Base-by-base conservation (phyloP, 768 basidiomycete genomes). In the Lactifluus piperatus region DNA sequence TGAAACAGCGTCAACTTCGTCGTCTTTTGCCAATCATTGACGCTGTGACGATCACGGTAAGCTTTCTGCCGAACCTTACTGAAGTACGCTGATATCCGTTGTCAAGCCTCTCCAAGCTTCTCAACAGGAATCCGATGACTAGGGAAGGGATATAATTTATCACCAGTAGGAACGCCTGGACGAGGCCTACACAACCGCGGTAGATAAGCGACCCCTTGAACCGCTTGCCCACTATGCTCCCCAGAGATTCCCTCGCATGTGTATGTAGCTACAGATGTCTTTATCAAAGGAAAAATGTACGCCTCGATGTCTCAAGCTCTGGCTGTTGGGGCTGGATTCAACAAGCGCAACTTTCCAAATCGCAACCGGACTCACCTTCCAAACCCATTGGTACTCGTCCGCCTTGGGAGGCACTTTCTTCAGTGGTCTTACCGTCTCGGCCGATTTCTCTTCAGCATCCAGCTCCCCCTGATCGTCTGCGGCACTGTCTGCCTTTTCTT, bases 291-390 rank as follows among this genome's bases (percentile, higher is more conserved):
- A 95, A 97, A 75, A 97, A 97, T 16, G 91, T 95, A 67, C 83
- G 79, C 71, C 93, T 82, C 11, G 86, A 87, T 4, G 90, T 88
- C 73, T 98, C 93, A 69, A 97, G 77, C 74, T 94, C 88, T n/a
- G 95, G 86, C 94, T 97, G 68, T 13, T 30, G 8, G 51, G 50
- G 52, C 58, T 46, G 58, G 4, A 44, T 41, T 57, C 24, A 54
- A 56, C 24, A 46, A 68, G 29, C 11, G 14, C 47, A 14, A 6
- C 41, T 4, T 16, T 27, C 43, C 13, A 20, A n/a, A 43, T 46
- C 47, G n/a, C 41, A 51, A n/a, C 47, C 26, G 45, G 54, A 74
- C 81, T 34, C 54, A 91, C 92, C 82, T 94, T 94, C 91, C 92
- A 94, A 60, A 79, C 77, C 93, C 93, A 97, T 51, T 91, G 74